Base-by-base conservation (phyloP, 106 monocot genomes). In the Dendrobium nobile region DNA sequence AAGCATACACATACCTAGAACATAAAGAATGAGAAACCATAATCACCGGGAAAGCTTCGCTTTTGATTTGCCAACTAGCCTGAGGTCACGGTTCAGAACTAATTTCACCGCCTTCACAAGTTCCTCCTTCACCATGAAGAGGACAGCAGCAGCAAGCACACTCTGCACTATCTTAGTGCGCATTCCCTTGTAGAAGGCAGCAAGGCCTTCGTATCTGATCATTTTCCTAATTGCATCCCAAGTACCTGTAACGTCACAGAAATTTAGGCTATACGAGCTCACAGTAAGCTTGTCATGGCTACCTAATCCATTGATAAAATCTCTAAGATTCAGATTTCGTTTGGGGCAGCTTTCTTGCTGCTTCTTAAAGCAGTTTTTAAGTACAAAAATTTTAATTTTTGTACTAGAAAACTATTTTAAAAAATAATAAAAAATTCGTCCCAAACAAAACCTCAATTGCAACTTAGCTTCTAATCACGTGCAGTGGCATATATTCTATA, bases 141-240 rank as follows among this genome's bases (percentile, higher is more conserved):
- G 86, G 78, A 96, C 88, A 18, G 96, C 89, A n/a, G 96, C 93
- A 42, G 93, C 91, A 85, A 96, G 93, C 73, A 96, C 93, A 77
- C 96, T 96, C 77, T 96, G 96, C 43, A 93, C 93, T 73, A 96
- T 93, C 79, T 96, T 96, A 42, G 96, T 96, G 77, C 93, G 84
- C 96, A 96, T 93, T 51, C 96, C 96, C 81, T 91, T 96, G 42
- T 93, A 96, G 79, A 96, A 96, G 55, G 85, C 85, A 26, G 68
- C 11, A 16, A 90, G 45, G 67, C 96, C 96, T 90, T 96, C 96
- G 37, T 90, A 93, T 47, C 81, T 79, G 68, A 96, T 87, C 93
- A 96, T 96, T 86, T 96, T 96, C 24, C 84, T 28, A 16, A 96
- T 90, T 72, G 96, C 96, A 88, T 96, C 96, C 48, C 82, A 67